Conservation (phyloP, 257 asterid genomes). For the Nicotiana paniculata region DNA sequence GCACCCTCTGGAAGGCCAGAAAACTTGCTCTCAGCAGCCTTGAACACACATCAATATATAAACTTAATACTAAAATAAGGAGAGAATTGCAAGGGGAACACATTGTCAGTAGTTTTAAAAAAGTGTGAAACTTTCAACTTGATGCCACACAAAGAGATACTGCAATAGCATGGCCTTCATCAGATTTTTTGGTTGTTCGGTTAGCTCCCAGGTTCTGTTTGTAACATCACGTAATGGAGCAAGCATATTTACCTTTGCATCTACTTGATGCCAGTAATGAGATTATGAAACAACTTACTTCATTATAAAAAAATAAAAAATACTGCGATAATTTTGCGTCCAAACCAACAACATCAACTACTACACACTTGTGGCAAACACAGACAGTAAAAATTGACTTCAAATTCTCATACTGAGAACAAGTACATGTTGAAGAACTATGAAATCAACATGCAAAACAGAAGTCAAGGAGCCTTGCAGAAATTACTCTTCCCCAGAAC, state of each 20-base stretch:
- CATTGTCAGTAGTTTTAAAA: background rate
- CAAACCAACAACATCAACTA: too few relatives aligned
- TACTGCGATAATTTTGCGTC: too few relatives aligned
- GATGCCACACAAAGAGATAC: too few relatives aligned
- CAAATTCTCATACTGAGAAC: too few relatives aligned
- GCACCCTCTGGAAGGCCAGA: conserved; percentile 7
- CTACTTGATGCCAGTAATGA: background rate
- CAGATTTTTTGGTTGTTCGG: background rate
- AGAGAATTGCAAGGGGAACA: background rate
- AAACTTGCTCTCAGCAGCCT: conserved; percentile 16
- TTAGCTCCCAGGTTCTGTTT: background rate
- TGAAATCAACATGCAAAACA: too few relatives aligned
- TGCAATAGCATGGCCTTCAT: background rate
- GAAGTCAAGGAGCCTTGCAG: too few relatives aligned
- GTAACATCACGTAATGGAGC: background rate
- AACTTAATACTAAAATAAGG: background rate
- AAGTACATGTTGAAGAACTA: too few relatives aligned
- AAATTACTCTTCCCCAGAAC: too few relatives aligned
- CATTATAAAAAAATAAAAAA: too few relatives aligned
- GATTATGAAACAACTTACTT: background rate
- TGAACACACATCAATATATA: background rate
- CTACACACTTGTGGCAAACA: too few relatives aligned
- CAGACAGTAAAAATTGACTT: too few relatives aligned
- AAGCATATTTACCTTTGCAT: background rate
- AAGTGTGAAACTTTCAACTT: too few relatives aligned